Base-by-base conservation (phyloP, 805 yeast species). In the Starmera dryadoides region DNA sequence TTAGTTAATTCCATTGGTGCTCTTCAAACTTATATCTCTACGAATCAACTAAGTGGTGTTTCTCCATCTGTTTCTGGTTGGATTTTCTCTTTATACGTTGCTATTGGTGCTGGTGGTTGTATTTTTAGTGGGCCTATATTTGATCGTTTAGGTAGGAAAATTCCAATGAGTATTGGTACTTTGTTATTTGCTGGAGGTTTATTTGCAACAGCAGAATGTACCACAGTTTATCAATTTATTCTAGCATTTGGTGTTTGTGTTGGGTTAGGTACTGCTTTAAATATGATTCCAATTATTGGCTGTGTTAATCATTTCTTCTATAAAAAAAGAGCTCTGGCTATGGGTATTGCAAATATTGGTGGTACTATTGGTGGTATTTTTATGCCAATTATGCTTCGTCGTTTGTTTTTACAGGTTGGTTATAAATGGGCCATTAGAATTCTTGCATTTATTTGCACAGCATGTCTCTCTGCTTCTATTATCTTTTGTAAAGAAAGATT, bases 291-390 rank as follows among this genome's bases (percentile, higher is more conserved):
- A 1, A 55, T 75, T 28, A 58, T 80, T 8, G 75, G 83, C 82
- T n/a, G 75, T 14, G 65, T 80, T 9, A 71, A 79, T 23, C 87
- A 81, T 46, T 81, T 83, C 74, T 81, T 81, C 50, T 62, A 67
- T 37, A 63, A 55, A 34, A 74, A 63, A 45, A 64, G 86, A 50
- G 87, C 82, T 3, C 58, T 66, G 39, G 81, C 78, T 17, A 58
- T 60, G 7, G 73, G 75, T 1, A 34, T 71, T 3, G 68, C 76
- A 0, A 63, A 71, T 6, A 62, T 65, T 21, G 79, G 79, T 31
- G 79, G 78, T 4, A 66, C 75, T 12, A 30, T 75, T 18, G 81
- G 81, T 30, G 81, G 80, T 29, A 62, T 71, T 43, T 42, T 71
- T 14, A 73, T 75, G 59, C 81, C 82, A 12, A 50, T 75, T 19